Percentiles rank a stretch among this genome's conserved stretches.
phyloP scores from a whole-genome alignment of 1,139 yeast genomes.

The Saccharomycopsis hybrid region DNA sequence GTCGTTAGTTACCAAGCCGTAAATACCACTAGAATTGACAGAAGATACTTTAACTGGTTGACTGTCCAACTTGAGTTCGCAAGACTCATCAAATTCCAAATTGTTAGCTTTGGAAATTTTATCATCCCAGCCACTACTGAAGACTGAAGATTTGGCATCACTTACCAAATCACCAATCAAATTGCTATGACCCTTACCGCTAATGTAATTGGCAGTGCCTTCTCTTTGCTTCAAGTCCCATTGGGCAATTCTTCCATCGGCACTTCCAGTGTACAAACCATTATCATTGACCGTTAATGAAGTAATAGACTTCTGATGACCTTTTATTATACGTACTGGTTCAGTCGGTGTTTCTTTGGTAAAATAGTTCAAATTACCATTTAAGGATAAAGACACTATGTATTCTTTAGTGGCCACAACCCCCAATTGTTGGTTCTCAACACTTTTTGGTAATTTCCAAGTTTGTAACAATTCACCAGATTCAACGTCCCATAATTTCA shows the following conservation, averaged over 20 bases:
- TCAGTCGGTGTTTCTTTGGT: constrained; percentile 40
- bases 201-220: constrained; percentile 34
- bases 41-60: constrained; percentile 47
- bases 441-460: constrained; percentile 39
- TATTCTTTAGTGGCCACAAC: constrained; percentile 57
- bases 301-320: constrained; percentile 82
- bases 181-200: constrained; percentile 46
- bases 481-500: constrained; percentile 56
- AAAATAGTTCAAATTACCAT: constrained; percentile 67
- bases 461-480: constrained; percentile 34
- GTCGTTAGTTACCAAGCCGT: constrained; percentile 33
- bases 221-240: constrained; percentile 40
- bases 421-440: constrained; percentile 74
- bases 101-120: constrained; percentile 44
- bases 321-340: constrained; percentile 46
- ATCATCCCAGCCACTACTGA: constrained; percentile 87
- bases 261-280: constrained; percentile 60
- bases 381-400: constrained; percentile 60
- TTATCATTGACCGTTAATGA: constrained; percentile 37
- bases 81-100: constrained; percentile 27
- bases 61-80: constrained; percentile 34
- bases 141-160: constrained; percentile 28
- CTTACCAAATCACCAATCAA: constrained; percentile 39
- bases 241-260: constrained; percentile 67
- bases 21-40: constrained; percentile 11